These are phyloP conservation scores for Yamadazyma sp. DNA, from an alignment of 805 yeast species.

Conservation along the genomic window DNA sequence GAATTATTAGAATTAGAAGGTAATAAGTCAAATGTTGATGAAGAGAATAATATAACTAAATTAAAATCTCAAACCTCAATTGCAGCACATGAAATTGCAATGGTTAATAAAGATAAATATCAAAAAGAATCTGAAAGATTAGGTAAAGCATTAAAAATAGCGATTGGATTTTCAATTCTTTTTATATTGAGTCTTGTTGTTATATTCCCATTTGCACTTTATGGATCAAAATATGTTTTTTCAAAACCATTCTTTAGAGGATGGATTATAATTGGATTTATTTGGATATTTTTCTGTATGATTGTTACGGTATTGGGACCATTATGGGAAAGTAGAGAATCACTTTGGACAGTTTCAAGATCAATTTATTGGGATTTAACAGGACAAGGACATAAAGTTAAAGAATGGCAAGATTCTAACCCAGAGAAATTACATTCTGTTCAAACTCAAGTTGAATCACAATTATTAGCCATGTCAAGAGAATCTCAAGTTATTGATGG, in stretches of 20 bases:
- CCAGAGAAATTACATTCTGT: conserved; percentile 77
- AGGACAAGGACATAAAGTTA: conserved; percentile 71
- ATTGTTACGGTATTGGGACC: conserved; percentile 67
- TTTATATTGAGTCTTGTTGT: conserved; percentile 64
- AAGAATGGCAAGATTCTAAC: conserved; percentile 70
- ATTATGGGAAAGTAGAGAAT: conserved; percentile 68
- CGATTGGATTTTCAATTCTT: conserved; percentile 56
- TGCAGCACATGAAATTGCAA: conserved; percentile 38
- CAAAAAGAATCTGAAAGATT: conserved; percentile 54
- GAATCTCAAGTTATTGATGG: conserved; percentile 23
- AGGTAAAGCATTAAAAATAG: conserved; percentile 56
- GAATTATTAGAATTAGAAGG: conserved; percentile 50
- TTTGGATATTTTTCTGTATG: conserved; percentile 74
- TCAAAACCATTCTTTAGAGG: conserved; percentile 79
- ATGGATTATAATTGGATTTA: conserved; percentile 78
- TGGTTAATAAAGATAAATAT: conserved; percentile 17
- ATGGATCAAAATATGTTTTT: conserved; percentile 74
- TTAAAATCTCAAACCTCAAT: conserved; percentile 33
- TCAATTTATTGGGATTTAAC: conserved; percentile 85
- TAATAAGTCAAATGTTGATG: conserved; percentile 16
- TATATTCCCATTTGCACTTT: conserved; percentile 95
- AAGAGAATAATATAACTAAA: conserved; percentile 25
- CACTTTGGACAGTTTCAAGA: conserved; percentile 59
- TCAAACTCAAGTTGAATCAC: conserved; percentile 54
- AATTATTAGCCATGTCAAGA: conserved; percentile 17